Percentiles rank a stretch among this genome's conserved stretches.
phyloP scores from a whole-genome alignment of 495 filamentous ascomycete species.

The Peziza echinospora region DNA sequence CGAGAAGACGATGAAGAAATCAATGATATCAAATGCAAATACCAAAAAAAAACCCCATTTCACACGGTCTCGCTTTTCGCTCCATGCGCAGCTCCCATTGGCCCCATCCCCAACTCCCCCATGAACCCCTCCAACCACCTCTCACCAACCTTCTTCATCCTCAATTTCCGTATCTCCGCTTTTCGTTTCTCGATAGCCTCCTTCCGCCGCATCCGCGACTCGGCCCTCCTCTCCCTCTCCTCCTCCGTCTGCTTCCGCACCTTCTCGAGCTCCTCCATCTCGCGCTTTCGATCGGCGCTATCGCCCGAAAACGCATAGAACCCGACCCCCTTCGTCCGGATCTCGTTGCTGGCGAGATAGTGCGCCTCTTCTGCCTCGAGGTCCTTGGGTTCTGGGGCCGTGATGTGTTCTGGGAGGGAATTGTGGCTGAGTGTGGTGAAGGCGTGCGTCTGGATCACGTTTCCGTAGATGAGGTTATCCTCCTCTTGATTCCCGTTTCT shows the following conservation, averaged over 20 bases:
- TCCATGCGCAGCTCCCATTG: too few species aligned
- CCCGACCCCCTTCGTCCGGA: slow-evolving; percentile 67
- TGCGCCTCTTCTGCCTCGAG: slow-evolving; percentile 26
- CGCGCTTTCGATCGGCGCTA: slow-evolving; percentile 35
- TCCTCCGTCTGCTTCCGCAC: slow-evolving; percentile 48
- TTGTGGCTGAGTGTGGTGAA: slow-evolving; percentile 34
- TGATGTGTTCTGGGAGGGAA: slow-evolving; percentile 1
- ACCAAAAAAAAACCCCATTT: too few species aligned
- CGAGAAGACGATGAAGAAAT: too few species aligned
- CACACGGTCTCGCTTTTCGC: too few species aligned
- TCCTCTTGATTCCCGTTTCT: slow-evolving; percentile 37
- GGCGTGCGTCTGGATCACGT: slow-evolving; percentile 56
- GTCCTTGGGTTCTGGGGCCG: slow-evolving; percentile 1
- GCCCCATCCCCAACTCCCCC: slow-evolving; percentile 34
- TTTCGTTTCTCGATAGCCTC: slow-evolving; percentile 33
- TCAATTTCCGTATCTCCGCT: slow-evolving; percentile 27
- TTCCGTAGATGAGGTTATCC: slow-evolving; percentile 55
- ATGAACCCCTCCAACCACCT: slow-evolving; percentile 51
- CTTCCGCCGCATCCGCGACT: slow-evolving; percentile 30
- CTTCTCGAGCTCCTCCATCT: slow-evolving; percentile 53
- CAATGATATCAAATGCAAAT: too few species aligned
- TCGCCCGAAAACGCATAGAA: slow-evolving; percentile 73
- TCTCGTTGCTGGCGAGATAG: slow-evolving; percentile 65
- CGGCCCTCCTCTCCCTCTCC: slow-evolving; percentile 30
- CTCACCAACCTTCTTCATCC: slow-evolving; percentile 36